Evolutionary conservation across 202 grass and related monocot species (phyloP).

Genomic region (Zizania palustris): DNA sequence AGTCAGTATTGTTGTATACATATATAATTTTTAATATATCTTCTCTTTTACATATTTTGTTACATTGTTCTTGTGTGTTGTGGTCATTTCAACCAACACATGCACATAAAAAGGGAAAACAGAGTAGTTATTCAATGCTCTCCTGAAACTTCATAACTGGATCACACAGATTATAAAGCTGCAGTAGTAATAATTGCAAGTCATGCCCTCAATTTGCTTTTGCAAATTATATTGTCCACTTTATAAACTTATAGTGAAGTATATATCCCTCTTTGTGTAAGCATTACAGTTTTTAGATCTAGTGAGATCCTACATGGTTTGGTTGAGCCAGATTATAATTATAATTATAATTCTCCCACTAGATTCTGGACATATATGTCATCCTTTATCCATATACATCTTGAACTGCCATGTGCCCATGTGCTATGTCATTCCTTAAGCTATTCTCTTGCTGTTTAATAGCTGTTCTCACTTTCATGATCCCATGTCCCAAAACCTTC

Average conservation of each 20-base stretch:
- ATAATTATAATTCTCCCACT: constrained; percentile 2
- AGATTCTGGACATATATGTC: constrained; percentile 7
- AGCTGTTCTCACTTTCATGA: constrained; percentile 30
- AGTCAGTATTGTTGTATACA: constrained; percentile 52
- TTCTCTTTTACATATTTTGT: constrained; percentile 24
- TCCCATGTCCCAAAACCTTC: background rate
- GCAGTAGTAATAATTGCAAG: constrained; percentile 30
- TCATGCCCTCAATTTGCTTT: constrained; percentile 19
- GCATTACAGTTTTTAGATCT: constrained; percentile 17
- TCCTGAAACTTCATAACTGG: constrained; percentile 15
- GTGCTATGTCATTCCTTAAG: constrained; percentile 24
- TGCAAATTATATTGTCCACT: background rate
- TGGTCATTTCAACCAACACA: background rate
- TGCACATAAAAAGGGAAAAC: background rate
- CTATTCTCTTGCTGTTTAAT: constrained; percentile 15
- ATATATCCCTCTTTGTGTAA: constrained; percentile 16
- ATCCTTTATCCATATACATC: constrained; percentile 12
- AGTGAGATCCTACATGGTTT: constrained; percentile 15
- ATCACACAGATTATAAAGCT: constrained; percentile 26
- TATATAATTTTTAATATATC: constrained; percentile 41
- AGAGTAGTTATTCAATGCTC: constrained; percentile 17
- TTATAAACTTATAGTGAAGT: constrained; percentile 18
- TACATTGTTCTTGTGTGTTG: constrained; percentile 24
- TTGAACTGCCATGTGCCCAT: background rate
- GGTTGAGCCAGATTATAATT: background rate